Evolutionary conservation across 2,329 filamentous ascomycete genomes (phyloP).

Genomic region (Cytospora piceae): DNA sequence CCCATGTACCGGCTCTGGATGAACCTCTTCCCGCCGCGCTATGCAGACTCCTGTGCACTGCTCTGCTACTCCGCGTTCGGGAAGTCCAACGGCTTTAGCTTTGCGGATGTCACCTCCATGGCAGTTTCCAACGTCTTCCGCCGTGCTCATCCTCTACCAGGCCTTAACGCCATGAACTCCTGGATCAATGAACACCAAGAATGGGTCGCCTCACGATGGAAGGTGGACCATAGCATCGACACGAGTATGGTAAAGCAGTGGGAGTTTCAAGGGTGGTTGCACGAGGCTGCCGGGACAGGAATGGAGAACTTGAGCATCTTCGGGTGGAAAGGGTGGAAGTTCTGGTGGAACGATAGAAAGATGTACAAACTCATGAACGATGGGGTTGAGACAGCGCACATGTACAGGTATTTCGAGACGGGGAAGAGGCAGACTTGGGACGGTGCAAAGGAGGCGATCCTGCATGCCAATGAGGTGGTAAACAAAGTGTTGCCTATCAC

Average conservation of each 20-base stretch:
- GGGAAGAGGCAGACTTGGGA: conserved; percentile 32
- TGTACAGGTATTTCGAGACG: conserved; percentile 31
- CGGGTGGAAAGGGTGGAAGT: conserved; percentile 29
- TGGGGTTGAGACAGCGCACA: conserved; percentile 31
- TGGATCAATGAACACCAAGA: conserved; percentile 41
- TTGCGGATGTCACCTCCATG: conserved; percentile 50
- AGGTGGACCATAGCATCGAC: conserved; percentile 29
- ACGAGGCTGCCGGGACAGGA: conserved; percentile 30
- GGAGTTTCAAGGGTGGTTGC: conserved; percentile 29
- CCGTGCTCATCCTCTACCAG: conserved; percentile 43
- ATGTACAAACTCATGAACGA: conserved; percentile 29
- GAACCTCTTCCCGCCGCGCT: conserved; percentile 29
- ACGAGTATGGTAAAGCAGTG: conserved; percentile 28
- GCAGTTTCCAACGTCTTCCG: conserved; percentile 50
- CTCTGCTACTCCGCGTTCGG: conserved; percentile 43
- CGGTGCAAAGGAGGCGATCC: conserved; percentile 28
- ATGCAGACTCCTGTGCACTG: conserved; percentile 47
- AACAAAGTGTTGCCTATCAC: conserved; percentile 22
- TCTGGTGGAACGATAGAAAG: conserved; percentile 28
- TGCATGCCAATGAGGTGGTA: conserved; percentile 27
- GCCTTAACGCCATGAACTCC: conserved; percentile 42
- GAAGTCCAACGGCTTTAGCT: conserved; percentile 40
- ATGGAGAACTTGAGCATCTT: conserved; percentile 30
- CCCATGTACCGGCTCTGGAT: conserved; percentile 29
- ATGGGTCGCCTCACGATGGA: conserved; percentile 39